Evolutionary conservation across 164 flowering plant genomes (phyloP).

Genomic region (Chloranthus sessilifolius): DNA sequence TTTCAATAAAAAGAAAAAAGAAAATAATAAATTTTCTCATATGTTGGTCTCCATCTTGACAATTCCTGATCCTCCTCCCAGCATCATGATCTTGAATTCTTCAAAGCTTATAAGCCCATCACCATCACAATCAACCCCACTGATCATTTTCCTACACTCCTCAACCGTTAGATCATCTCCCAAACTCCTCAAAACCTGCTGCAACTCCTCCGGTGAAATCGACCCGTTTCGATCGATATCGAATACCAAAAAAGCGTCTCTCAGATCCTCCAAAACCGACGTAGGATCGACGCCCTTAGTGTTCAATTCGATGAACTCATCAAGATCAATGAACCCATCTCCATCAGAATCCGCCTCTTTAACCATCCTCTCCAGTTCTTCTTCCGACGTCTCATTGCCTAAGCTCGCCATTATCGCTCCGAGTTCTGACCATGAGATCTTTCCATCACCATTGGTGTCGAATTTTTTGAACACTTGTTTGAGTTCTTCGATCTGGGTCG

Average conservation of each 20-base stretch:
- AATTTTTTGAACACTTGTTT: neutral
- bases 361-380: neutral
- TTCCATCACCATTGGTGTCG: neutral
- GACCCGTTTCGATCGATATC: constrained; percentile 9
- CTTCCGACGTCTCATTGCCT: neutral
- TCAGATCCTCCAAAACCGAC: constrained; percentile 6
- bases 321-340: constrained; percentile 13
- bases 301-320: constrained; percentile 13
- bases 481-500: too few species aligned
- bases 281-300: neutral
- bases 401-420: neutral
- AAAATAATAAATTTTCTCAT: too few species aligned
- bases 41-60: too few species aligned
- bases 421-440: neutral
- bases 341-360: constrained; percentile 2
- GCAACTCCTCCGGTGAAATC: constrained; percentile 10
- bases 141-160: constrained; percentile 64
- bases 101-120: constrained; percentile 55
- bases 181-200: constrained; percentile 6
- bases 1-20: too few species aligned
- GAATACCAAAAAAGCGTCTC: neutral
- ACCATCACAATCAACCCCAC: constrained; percentile 54
- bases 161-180: constrained; percentile 33
- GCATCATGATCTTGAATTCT: constrained; percentile 65
- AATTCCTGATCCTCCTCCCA: too few species aligned